phyloP scores from a whole-genome alignment of 441 rosid genomes.

The Rhodomyrtus psidioides region DNA sequence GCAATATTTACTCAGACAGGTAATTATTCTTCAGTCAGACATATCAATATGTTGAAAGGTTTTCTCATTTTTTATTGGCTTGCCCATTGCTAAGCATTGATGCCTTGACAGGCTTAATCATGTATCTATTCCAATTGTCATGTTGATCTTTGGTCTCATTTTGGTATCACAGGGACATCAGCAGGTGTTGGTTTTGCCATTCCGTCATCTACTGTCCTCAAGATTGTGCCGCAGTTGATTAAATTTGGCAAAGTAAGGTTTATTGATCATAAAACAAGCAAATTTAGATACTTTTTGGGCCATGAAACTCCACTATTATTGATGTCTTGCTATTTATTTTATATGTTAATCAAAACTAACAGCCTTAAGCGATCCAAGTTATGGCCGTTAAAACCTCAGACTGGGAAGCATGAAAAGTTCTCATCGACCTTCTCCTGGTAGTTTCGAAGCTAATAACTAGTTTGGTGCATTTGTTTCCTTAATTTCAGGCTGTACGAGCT shows the following conservation, averaged over 20 bases:
- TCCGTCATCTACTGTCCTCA: conserved; percentile 81
- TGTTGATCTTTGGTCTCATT: not conserved
- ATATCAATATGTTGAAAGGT: not conserved
- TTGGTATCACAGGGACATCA: conserved; percentile 60
- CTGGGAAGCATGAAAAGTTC: not conserved
- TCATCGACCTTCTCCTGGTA: not conserved
- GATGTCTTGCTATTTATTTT: not conserved
- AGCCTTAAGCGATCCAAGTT: not conserved
- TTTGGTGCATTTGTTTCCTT: not conserved
- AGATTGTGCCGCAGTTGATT: conserved; percentile 87
- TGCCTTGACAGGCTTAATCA: not conserved
- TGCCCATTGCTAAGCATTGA: not conserved
- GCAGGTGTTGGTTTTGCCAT: conserved; percentile 98
- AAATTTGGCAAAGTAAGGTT: conserved; percentile 70
- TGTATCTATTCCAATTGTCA: not conserved
- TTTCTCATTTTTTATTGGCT: not conserved
- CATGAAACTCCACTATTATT: not conserved
- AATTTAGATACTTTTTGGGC: not conserved
- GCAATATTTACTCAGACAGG: conserved; percentile 94
- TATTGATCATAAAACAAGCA: not conserved
- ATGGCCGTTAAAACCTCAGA: not conserved
- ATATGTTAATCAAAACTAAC: not conserved
- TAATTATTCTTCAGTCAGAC: conserved; percentile 2
- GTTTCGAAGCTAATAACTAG: not conserved
- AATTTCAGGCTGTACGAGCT: conserved; percentile 65